phyloP scores from a whole-genome alignment of 257 asterid genomes.

The Nicotiana undulata region DNA sequence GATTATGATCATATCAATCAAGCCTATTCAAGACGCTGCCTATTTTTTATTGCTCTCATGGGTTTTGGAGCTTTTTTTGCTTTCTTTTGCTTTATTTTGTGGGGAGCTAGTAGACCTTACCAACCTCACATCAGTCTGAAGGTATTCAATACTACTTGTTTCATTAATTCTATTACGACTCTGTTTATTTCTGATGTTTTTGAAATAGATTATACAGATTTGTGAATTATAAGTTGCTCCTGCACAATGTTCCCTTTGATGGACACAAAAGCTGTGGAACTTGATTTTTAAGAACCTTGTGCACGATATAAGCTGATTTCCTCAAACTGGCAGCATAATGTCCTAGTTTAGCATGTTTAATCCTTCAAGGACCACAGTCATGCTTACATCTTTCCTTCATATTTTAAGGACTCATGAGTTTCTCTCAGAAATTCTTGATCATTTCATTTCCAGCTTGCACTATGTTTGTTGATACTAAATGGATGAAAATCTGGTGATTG shows the following conservation, averaged over 20 bases:
- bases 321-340: no score
- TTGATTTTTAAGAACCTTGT: neutral
- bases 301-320: neutral
- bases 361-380: neutral
- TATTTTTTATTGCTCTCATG: slow-evolving; percentile 9
- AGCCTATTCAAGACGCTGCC: slow-evolving; percentile 13
- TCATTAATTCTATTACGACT: neutral
- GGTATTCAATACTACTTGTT: slow-evolving; percentile 23
- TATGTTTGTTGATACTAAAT: neutral
- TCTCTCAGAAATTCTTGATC: neutral
- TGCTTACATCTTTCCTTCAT: neutral
- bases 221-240: neutral
- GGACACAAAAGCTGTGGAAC: neutral
- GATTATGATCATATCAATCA: slow-evolving; percentile 19
- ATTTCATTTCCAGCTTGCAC: neutral
- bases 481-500: neutral
- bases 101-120: slow-evolving; percentile 44
- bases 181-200: neutral
- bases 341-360: neutral
- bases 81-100: slow-evolving; percentile 32
- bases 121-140: slow-evolving; percentile 32
- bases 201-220: neutral
- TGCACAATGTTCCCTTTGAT: neutral
- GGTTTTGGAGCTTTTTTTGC: slow-evolving; percentile 20
- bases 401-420: neutral